phyloP scores from a whole-genome alignment of 805 yeast genomes.

The Kregervanrija fluxuum region DNA sequence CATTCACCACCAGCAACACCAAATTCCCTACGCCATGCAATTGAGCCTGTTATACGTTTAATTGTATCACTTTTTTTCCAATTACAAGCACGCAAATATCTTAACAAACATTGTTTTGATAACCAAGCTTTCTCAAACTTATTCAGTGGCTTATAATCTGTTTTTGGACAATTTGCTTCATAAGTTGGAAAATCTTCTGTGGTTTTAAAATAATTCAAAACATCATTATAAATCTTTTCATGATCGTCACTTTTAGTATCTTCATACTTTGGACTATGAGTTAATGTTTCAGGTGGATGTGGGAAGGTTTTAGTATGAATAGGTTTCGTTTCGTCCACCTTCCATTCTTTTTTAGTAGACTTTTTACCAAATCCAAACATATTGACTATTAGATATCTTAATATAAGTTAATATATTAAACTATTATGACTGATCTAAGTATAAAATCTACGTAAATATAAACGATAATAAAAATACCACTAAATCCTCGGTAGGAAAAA shows the following conservation, averaged over 20 bases:
- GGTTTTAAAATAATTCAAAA: conserved; percentile 52
- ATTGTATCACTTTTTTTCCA: conserved; percentile 72
- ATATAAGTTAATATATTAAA: background rate
- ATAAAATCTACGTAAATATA: too few relatives aligned
- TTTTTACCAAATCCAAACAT: conserved; percentile 27
- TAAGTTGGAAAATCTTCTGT: conserved; percentile 41
- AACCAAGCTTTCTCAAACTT: conserved; percentile 79
- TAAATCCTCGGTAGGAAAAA: too few relatives aligned
- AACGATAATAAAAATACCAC: too few relatives aligned
- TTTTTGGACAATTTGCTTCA: conserved; percentile 33
- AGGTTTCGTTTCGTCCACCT: conserved; percentile 18
- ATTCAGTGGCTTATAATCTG: conserved; percentile 31
- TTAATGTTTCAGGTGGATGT: conserved; percentile 33
- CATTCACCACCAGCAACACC: conserved; percentile 55
- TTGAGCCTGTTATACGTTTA: conserved; percentile 62
- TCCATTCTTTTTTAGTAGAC: conserved; percentile 20
- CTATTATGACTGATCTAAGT: too few relatives aligned
- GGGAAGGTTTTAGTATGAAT: conserved; percentile 40
- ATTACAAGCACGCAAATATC: conserved; percentile 89
- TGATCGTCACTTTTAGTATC: conserved; percentile 43
- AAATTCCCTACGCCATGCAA: conserved; percentile 92
- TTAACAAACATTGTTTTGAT: conserved; percentile 77
- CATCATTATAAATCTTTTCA: conserved; percentile 46
- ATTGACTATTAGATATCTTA: background rate
- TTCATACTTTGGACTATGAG: conserved; percentile 38